Base-by-base conservation (phyloP, 805 yeast species). In the Limtongia smithiae region DNA sequence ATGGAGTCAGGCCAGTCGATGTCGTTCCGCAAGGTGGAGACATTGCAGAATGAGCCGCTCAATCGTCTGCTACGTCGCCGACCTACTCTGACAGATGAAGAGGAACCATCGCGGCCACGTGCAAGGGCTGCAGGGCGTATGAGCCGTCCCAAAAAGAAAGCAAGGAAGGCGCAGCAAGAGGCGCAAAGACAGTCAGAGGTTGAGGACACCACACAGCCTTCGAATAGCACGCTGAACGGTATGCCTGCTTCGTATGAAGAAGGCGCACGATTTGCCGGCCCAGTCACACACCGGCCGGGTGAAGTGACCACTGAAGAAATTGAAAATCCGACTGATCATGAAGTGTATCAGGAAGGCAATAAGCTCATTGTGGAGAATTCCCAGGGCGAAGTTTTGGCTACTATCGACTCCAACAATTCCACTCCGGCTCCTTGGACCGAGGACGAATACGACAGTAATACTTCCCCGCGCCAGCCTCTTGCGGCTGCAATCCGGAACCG, bases 21-120 rank as follows among this genome's bases (percentile, higher is more conserved):
- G 59, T 87, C 96, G 1, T 75, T 90, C 54, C 90, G 84, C 51
- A 77, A 95, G 61, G 78, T 88, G 38, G 96, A 88, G 62, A 86
- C 95, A 0, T 69, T 69, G 55, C 77, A 75, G 17, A 44, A 50
- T 15, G 50, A 43, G 27, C 15, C 42, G 4, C 27, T 46, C 38
- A 49, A 33, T 38, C 37, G 54, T 20, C 43, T 51, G 9, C 51
- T 48, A 34, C 46, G 44, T 15, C 50, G 54, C 27, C 38, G 31
- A 12, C 41, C 48, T 5, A 38, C 45, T 14, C 39, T 40, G 12
- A 32, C 31, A 2, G 47, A 28, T 5, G 44, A 12, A 15, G 48
- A 43, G 18, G 54, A 45, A 27, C 42, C 30, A 9, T 11, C 28
- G n/a, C 46, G 54, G 14, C 57, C 48, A 2, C 55, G 50, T 9